A percentile compares a stretch with the other conserved stretches of the same genome.
Conservation (phyloP, 2,329 filamentous ascomycete species). For the Celoporthe dispersa region DNA sequence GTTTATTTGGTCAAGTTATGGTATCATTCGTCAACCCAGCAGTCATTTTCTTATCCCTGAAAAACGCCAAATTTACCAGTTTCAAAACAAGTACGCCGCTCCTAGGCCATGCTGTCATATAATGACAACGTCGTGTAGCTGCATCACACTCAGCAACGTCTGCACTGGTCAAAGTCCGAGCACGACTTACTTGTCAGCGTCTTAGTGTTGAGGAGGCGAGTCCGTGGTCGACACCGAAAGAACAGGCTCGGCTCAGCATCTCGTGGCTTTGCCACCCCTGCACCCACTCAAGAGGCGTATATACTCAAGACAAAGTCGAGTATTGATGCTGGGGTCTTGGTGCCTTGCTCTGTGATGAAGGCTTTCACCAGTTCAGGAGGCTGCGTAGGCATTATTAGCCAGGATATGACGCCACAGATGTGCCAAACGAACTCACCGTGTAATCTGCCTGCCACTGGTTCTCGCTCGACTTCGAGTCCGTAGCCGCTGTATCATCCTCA, state of each 20-base stretch:
- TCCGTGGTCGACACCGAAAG: background rate
- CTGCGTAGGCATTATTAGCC: slow-evolving; percentile 42
- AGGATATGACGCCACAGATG: background rate
- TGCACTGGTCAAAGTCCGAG: background rate
- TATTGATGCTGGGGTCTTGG: slow-evolving; percentile 71
- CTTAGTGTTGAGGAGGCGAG: background rate
- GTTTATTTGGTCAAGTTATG: slow-evolving; percentile 1
- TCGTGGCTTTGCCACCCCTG: background rate
- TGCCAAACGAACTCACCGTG: slow-evolving; percentile 53
- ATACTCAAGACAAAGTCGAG: slow-evolving; percentile 73
- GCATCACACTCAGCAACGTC: background rate
- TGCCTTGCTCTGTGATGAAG: slow-evolving; percentile 76
- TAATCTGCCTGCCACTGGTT: slow-evolving; percentile 69
- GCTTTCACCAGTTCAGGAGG: slow-evolving; percentile 72
- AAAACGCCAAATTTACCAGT: slow-evolving; percentile 16
- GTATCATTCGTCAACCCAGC: slow-evolving; percentile 8
- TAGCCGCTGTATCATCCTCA: slow-evolving; percentile 40
- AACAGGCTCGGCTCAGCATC: too few relatives aligned
- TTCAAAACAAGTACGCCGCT: background rate
- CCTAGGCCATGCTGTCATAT: background rate
- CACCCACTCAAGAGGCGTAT: slow-evolving; percentile 36
- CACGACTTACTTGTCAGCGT: background rate
- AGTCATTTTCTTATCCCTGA: slow-evolving; percentile 1
- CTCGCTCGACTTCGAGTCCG: slow-evolving; percentile 42
- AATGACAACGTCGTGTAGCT: background rate